Evolutionary conservation across 306 rosid genomes (phyloP), one percentile per base, ranked within the genome.

Genomic region (Rosa lucieae): DNA sequence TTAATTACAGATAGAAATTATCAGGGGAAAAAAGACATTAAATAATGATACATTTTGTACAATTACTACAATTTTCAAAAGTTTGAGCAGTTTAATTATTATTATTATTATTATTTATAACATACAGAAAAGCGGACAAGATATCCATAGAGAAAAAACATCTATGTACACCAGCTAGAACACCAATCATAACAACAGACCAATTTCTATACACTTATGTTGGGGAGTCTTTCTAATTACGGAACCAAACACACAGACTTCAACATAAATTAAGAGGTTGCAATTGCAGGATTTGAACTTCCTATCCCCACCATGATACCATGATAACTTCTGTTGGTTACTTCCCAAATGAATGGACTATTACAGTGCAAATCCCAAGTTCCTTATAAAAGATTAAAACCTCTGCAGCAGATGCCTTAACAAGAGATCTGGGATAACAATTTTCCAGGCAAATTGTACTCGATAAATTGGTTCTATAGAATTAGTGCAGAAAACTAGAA

Each of bases 1-100:
- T 84, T 66, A 87, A 48, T 77, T 17, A 29, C 32, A 18, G 3
- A 69, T 23, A 1, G 40, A 29, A n/a, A 79, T 1, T 8, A n/a
- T 62, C 43, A 76, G 46, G 2, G 39, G 35, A 74, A 76, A 32
- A 10, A 63, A 6, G 3, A 42, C 6, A 42, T n/a, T 10, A 43
- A 69, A 42, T 10, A 18, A 43, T 14, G 21, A 37, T 15, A 42
- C 2, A 20, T 55, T 9, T 6, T 18, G 52, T 68, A 40, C 8
- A 43, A 10, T 43, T 10, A 39, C 10, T 13, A 69, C 17, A 42
- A 21, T 43, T 43, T 5, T 21, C 15, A 18, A 12, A 8, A 20
- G 35, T 11, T 42, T 20, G 48, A 43, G 73, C 49, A 18, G 46
- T 67, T 63, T 6, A 32, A 2, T 37, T 17, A 66, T 37, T 37